Conservation (phyloP, 2,329 filamentous ascomycete species). For the Myrmaecium sp. region DNA sequence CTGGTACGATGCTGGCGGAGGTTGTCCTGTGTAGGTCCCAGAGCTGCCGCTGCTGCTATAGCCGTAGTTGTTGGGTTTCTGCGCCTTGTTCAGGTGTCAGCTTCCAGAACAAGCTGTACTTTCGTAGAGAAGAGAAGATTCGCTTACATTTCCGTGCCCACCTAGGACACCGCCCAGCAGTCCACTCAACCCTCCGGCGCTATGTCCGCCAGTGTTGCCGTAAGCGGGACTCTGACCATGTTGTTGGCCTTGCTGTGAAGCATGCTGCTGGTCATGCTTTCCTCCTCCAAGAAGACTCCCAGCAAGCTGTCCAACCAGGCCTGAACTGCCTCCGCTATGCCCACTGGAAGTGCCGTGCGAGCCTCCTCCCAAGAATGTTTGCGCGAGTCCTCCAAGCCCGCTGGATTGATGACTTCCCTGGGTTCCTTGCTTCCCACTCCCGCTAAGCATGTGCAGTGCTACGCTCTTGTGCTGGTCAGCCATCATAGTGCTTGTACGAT, state of each 20-base stretch:
- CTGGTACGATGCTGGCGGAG: conserved; percentile 46
- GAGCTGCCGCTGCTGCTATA: conserved; percentile 37
- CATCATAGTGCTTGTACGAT: background rate
- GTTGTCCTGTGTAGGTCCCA: conserved; percentile 43
- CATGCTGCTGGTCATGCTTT: conserved; percentile 13
- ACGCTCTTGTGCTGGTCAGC: conserved; percentile 3
- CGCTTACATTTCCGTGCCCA: conserved; percentile 17
- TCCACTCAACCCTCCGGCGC: conserved; percentile 12
- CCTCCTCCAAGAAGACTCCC: conserved; percentile 25
- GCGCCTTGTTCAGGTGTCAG: conserved; percentile 2
- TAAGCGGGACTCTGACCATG: too few relatives aligned
- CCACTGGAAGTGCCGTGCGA: conserved; percentile 4
- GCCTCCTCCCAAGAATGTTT: conserved; percentile 5
- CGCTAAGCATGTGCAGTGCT: conserved; percentile 5
- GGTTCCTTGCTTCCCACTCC: conserved; percentile 3
- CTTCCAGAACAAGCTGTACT: background rate
- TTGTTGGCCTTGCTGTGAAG: conserved; percentile 25
- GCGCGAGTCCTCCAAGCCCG: conserved; percentile 5
- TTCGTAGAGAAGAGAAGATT: background rate
- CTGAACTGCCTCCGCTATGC: conserved; percentile 7
- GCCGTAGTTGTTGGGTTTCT: conserved; percentile 41
- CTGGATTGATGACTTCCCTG: conserved; percentile 3
- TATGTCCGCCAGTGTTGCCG: conserved; percentile 22
- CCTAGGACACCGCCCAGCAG: conserved; percentile 19
- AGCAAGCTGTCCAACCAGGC: conserved; percentile 37